Base-by-base conservation (phyloP, 768 basidiomycete species). In the Lactarius indigo region DNA sequence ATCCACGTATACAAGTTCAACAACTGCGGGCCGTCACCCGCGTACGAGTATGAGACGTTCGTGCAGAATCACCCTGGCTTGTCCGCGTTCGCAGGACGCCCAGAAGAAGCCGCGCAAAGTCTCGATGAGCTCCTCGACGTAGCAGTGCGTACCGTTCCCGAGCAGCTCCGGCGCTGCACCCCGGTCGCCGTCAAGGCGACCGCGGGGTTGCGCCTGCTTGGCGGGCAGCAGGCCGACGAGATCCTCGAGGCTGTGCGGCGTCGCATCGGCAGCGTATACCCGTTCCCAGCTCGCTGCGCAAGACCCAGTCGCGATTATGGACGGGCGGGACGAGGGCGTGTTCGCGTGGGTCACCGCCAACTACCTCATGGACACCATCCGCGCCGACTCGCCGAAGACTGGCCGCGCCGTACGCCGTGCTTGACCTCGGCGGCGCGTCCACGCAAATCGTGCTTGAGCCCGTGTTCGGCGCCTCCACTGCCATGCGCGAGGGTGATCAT, bases 1-100 rank as follows among this genome's bases (percentile, higher is more conserved):
- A 95, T 98, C 73, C 97, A 99, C 82, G 84, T 98, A 37, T 99
- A 98, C 88, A 98, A 97, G 75, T 98, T 98, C 86, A 84, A 96
- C 83, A 88, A 94, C 80, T 95, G 94, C 79, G 81, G 82, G 0
- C 76, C 88, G 0, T 85, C 90, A 0, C 87, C 94, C 1, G 74
- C 80, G 26, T 92, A 91, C 77, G 96, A 98, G 75, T 95, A 95
- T 80, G 97, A 99, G 74, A 90, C 91, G 8, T 98, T 98, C 83
- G 85, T 85, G 73, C 85, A 87, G 82, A 87, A 83, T 8, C 82
- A 90, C 31, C 93, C 92, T 0, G 96, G 96, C 0, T 79, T 98
- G 2, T 93, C 91, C 0, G 73, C 78, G 0, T 95, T 82, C 72
- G 79, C 79, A 0, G 83, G 76, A 17, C 75, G 82, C 12, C 89